Conservation (phyloP, 129 eudicot genomes). For the Solidago caesia region DNA sequence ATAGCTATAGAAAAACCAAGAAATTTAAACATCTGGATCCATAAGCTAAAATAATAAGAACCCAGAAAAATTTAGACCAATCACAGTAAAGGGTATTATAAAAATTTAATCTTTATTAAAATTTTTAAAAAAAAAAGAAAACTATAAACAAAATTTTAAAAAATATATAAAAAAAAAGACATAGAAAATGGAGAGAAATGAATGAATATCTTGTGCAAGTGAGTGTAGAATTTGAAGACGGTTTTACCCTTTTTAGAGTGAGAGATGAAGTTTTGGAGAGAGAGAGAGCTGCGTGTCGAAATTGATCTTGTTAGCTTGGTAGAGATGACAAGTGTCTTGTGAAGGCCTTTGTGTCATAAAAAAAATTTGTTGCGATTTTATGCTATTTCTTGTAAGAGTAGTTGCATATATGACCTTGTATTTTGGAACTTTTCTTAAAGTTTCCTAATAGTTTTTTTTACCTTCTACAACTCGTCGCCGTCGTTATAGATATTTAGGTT, state of each 20-base stretch:
- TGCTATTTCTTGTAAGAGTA: neutral
- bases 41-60: conserved; percentile 12
- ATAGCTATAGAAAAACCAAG: neutral
- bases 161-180: neutral
- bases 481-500: too few relatives aligned
- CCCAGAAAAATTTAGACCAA: conserved; percentile 22
- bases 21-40: conserved; percentile 31
- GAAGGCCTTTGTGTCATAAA: neutral
- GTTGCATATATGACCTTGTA: conserved; percentile 13
- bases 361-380: conserved; percentile 1
- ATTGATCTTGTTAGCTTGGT: conserved; percentile 45
- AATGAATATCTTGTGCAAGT: neutral
- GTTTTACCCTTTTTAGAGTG: conserved; percentile 47
- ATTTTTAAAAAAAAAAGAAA: neutral
- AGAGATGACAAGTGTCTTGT: conserved; percentile 71
- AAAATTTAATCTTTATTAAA: conserved; percentile 10
- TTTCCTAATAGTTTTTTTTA: neutral
- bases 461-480: neutral
- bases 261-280: conserved; percentile 29
- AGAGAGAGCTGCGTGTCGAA: conserved; percentile 44
- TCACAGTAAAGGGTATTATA: conserved; percentile 14
- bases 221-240: conserved; percentile 39
- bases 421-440: neutral
- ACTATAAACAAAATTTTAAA: too few relatives aligned
- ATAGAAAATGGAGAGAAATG: conserved; percentile 1